A percentile compares a stretch with the other conserved stretches of the same genome.
Conservation (phyloP, 306 rosid genomes). For the Castanopsis chinensis region DNA sequence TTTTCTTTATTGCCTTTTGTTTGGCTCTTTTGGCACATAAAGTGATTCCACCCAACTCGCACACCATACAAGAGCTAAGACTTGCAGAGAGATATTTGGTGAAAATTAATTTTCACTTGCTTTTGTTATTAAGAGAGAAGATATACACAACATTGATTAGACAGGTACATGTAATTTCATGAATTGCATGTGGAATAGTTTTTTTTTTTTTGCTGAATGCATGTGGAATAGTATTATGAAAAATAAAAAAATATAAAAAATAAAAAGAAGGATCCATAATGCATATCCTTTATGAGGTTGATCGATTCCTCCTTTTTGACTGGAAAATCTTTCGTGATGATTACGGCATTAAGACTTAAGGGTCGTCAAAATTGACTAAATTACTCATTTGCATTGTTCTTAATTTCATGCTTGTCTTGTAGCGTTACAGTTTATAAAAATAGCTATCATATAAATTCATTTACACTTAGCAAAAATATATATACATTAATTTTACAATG, state of each 20-base stretch:
- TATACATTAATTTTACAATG: no score
- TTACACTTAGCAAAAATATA: neutral
- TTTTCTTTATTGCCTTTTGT: conserved; percentile 40
- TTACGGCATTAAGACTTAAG: neutral
- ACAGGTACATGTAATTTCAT: conserved; percentile 13
- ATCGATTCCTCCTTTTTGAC: conserved; percentile 38
- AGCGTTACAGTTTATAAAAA: conserved; percentile 5
- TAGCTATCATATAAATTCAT: neutral
- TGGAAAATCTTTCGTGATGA: conserved; percentile 25
- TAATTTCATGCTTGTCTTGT: neutral
- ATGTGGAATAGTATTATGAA: conserved; percentile 5
- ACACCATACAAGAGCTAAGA: neutral
- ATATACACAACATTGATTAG: conserved; percentile 4
- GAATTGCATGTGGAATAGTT: conserved; percentile 28
- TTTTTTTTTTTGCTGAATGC: no score
- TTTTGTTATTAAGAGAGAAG: neutral
- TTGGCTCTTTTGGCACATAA: conserved; percentile 36
- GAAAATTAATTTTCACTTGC: neutral
- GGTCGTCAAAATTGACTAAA: conserved; percentile 21
- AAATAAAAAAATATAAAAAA: neutral
- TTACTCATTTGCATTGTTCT: neutral
- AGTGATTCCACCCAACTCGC: conserved; percentile 39
- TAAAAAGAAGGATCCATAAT: neutral
- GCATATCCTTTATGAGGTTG: conserved; percentile 1
- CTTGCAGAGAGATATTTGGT: neutral